A percentile compares a stretch with the other conserved stretches of the same genome.
Evolutionary conservation across 768 basidiomycete genomes (phyloP).

Genomic region (Podaxis sp.): DNA sequence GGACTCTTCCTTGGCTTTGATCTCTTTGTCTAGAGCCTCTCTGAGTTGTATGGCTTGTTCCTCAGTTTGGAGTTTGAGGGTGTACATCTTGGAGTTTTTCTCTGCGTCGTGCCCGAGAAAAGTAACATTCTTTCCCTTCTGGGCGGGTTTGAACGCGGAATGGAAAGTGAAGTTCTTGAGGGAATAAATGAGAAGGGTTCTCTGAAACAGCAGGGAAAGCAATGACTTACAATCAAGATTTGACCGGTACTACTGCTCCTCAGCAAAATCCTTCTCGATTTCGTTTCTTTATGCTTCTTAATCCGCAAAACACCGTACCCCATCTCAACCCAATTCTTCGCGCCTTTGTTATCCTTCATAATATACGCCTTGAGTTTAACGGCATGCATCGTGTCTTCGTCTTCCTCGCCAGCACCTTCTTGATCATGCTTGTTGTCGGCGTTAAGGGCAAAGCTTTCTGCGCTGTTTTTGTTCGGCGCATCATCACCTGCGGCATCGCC

Average conservation of each 20-base stretch:
- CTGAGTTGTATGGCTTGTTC: slow-evolving; percentile 54
- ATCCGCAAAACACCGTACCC: slow-evolving; percentile 69
- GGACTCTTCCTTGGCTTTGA: slow-evolving; percentile 33
- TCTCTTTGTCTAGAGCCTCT: slow-evolving; percentile 57
- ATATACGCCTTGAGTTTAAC: slow-evolving; percentile 61
- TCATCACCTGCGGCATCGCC: slow-evolving; percentile 13
- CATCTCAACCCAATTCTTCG: slow-evolving; percentile 56
- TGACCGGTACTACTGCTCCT: slow-evolving; percentile 74
- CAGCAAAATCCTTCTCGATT: slow-evolving; percentile 55
- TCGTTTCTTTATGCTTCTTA: slow-evolving; percentile 68
- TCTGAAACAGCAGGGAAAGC: not conserved
- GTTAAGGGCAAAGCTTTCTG: slow-evolving; percentile 7
- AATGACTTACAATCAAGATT: slow-evolving; percentile 58
- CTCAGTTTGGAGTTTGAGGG: slow-evolving; percentile 55
- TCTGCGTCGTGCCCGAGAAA: slow-evolving; percentile 66
- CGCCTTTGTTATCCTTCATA: slow-evolving; percentile 40
- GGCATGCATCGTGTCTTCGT: slow-evolving; percentile 62
- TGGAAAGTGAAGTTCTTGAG: slow-evolving; percentile 76
- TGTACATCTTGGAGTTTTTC: slow-evolving; percentile 54
- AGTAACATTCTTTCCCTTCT: slow-evolving; percentile 48
- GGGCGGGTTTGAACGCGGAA: slow-evolving; percentile 47
- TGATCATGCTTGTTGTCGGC: slow-evolving; percentile 45
- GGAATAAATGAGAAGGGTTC: slow-evolving; percentile 3
- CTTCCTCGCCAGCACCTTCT: slow-evolving; percentile 80
- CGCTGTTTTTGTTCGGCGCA: not conserved